Evolutionary conservation across 164 flowering plant species (phyloP).

Genomic region (Kingdonia uniflora): DNA sequence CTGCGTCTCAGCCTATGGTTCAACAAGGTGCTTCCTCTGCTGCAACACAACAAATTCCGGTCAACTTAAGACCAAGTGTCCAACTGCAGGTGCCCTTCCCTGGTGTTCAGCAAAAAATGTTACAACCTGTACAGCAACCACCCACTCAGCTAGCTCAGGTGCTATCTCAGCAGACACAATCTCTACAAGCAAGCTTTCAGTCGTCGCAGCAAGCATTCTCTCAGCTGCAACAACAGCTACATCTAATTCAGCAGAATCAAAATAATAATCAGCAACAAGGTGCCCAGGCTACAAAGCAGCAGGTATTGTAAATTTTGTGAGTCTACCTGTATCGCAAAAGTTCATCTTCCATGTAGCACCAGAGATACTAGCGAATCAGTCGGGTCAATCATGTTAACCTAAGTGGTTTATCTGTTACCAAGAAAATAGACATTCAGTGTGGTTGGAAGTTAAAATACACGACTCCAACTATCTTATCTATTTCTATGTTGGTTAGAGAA

Average conservation of each 20-base stretch:
- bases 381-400: too few species aligned
- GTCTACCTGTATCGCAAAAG: background rate
- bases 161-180: conserved; percentile 73
- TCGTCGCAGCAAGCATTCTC: conserved; percentile 88
- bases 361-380: too few species aligned
- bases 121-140: conserved; percentile 49
- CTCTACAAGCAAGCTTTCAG: conserved; percentile 74
- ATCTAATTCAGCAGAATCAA: conserved; percentile 43
- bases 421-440: too few species aligned
- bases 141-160: conserved; percentile 75
- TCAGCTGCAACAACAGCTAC: conserved; percentile 90
- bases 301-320: conserved; percentile 36
- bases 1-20: conserved; percentile 44
- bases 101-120: conserved; percentile 33
- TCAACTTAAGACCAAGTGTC: conserved; percentile 19
- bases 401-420: too few species aligned
- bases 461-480: too few species aligned
- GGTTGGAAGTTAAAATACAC: too few species aligned
- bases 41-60: conserved; percentile 27
- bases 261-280: conserved; percentile 30
- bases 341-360: too few species aligned
- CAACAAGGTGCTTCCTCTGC: conserved; percentile 40
- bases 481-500: too few species aligned
- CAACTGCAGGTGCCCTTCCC: conserved; percentile 34
- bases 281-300: conserved; percentile 43